Percentiles rank a stretch among this genome's conserved stretches.
These are phyloP conservation scores for Piedraia hortae DNA, from an alignment of 2,329 filamentous ascomycete species.

Conservation along the genomic window DNA sequence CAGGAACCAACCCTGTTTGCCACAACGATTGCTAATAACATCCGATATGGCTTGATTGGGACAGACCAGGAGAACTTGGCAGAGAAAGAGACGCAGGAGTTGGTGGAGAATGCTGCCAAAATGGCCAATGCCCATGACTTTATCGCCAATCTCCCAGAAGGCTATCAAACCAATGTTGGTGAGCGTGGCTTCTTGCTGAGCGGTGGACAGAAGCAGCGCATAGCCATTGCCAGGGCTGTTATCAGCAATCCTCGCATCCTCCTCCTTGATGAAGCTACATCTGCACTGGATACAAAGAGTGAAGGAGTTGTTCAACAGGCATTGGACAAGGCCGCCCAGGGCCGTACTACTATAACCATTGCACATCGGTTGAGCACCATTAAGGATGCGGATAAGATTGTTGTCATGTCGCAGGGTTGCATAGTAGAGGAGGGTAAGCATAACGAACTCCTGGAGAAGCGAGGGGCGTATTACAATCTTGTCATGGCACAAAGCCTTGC, in stretches of 20 bases:
- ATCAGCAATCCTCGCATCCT: conserved; percentile 81
- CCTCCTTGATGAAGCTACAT: conserved; percentile 83
- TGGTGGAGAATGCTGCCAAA: conserved; percentile 56
- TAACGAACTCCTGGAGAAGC: conserved; percentile 40
- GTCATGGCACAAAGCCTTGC: conserved; percentile 72
- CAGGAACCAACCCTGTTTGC: conserved; percentile 83
- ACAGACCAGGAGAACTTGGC: conserved; percentile 42
- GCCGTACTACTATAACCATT: conserved; percentile 84
- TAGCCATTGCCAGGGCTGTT: conserved; percentile 74
- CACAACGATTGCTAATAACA: conserved; percentile 72
- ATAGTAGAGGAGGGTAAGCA: conserved; percentile 87
- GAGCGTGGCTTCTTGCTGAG: conserved; percentile 79
- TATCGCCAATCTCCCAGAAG: conserved; percentile 51
- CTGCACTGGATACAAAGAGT: conserved; percentile 75
- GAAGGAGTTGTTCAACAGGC: conserved; percentile 87
- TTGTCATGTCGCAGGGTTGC: conserved; percentile 63
- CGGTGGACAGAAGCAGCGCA: conserved; percentile 70
- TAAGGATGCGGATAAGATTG: conserved; percentile 79
- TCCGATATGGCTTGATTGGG: conserved; percentile 70
- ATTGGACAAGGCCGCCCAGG: conserved; percentile 57
- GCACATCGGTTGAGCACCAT: conserved; percentile 89
- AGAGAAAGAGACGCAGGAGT: conserved; percentile 38
- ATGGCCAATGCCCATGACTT: conserved; percentile 93
- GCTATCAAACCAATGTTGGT: conserved; percentile 84
- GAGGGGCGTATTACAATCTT: conserved; percentile 54